Evolutionary conservation across 2,329 filamentous ascomycete genomes (phyloP), one percentile per base, ranked within the genome.

Genomic region (Chalara sp.): DNA sequence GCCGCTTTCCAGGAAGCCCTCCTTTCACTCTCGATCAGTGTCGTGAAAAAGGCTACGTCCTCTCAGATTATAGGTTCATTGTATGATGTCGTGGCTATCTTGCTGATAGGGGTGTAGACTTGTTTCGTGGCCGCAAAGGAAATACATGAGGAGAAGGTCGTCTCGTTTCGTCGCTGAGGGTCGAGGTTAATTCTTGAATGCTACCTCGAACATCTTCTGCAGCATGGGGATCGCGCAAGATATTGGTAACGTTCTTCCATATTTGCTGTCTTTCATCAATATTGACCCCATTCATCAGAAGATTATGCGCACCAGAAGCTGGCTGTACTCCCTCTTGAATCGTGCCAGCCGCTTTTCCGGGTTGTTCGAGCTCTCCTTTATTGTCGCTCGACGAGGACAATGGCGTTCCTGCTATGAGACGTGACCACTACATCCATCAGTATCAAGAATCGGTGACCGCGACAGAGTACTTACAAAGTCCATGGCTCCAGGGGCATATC

Each of bases 11-110:
- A 96, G 81, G 63, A 97, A 95, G 35, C 90, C 89, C 65, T 96
- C 93, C 70, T 96, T 68, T 97, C 93, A 67, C 90, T 93, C 69
- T 99, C 93, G 62, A 97, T 88, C 56, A 99, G 78, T 12, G 89
- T 90, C 51, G 89, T 89, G 68, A 96, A 96, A 65, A 96, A 84
- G 40, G 85, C 75, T 37, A 96, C 86, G 29, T 88, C 86, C 63
- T 92, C 87, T 57, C 86, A 84, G 59, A 97, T 86, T 63, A 96
- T 85, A 64, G 82, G 85, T 61, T 95, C 87, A 67, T 95, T 87
- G 66, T 89, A 86, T 32, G 87, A 90, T 0, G 86, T 85, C 2
- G 88, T 83, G 3, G 91, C 90, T 59, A 97, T 90, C 70, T 95
- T 90, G 56, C 88, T 87, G 56, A 97, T 84, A 10, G 88, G 86